Base-by-base conservation (phyloP, 2,329 filamentous ascomycete species). In the Neonectria punicea region DNA sequence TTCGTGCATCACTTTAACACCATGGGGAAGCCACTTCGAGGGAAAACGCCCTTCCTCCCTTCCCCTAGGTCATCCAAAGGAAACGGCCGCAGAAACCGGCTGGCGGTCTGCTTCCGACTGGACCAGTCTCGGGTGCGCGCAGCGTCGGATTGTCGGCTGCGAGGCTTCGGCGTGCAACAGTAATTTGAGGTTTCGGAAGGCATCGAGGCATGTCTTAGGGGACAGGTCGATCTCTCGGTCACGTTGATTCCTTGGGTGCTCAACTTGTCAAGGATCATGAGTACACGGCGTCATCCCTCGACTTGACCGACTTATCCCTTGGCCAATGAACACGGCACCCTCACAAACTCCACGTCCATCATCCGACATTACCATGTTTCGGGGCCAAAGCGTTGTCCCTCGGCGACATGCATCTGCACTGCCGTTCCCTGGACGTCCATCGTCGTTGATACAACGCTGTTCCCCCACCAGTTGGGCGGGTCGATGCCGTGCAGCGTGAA, bases 391-490 rank as follows among this genome's bases (percentile, higher is more conserved):
- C 79, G 87, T 76, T 87, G 74, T 0, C 89, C 90, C 1, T 82
- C 73, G 0, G 80, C 71, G 11, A 91, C 69, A 10, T 81, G 80
- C 16, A 80, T 79, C 76, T 87, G 85, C n/a, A 92, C 78, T 9
- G 90, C 90, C 1, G 82, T 86, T 11, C 85, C 86, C 70, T 84
- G 75, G 13, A 83, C 84, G 70, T 92, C 90, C 85, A 91, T 83
- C 1, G 90, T 92, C 28, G 84, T 79, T 8, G 77, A 78, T 3
- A 90, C 85, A 2, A 89, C 80, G 0, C 80, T 78, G 61, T 91
- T 92, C 7, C 90, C 90, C 90, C 90, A 93, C 90, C 92, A 93
- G 14, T 78, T 77, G 0, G 91, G 90, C 59, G 90, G 84, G 30
- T 84, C 78, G 44, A 90, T 85, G n/a, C 85, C 79, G 22, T 88